Conservation (phyloP, 257 asterid species). For the Solanum acaule region DNA sequence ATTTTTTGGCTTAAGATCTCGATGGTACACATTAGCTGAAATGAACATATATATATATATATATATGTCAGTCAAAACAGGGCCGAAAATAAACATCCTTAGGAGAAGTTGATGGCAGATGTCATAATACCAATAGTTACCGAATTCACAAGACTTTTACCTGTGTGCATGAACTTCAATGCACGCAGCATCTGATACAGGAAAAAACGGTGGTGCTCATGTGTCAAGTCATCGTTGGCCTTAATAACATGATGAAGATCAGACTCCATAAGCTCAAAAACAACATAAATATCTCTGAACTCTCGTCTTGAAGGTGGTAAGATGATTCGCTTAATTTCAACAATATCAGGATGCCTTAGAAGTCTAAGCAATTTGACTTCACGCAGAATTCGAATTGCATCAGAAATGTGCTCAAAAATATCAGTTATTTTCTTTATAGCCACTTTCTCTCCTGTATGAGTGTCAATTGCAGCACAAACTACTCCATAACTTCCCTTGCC, state of each 20-base stretch:
- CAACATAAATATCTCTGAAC: slow-evolving; percentile 78
- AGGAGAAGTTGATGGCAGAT: neutral
- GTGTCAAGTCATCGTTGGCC: slow-evolving; percentile 90
- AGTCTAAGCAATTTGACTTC: slow-evolving; percentile 88
- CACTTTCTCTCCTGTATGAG: slow-evolving; percentile 83
- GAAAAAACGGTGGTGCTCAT: slow-evolving; percentile 83
- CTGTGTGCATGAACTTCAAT: slow-evolving; percentile 83
- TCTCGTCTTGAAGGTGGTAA: slow-evolving; percentile 84
- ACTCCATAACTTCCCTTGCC: slow-evolving; percentile 98
- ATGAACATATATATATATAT: slow-evolving; percentile 5
- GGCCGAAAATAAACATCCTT: neutral
- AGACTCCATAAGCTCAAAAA: slow-evolving; percentile 94
- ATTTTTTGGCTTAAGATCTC: slow-evolving; percentile 94
- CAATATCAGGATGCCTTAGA: slow-evolving; percentile 86
- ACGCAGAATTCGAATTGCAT: slow-evolving; percentile 77
- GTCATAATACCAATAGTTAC: neutral
- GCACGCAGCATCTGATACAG: slow-evolving; percentile 92
- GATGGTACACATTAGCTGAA: slow-evolving; percentile 88
- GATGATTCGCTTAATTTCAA: slow-evolving; percentile 83
- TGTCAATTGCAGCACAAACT: slow-evolving; percentile 87
- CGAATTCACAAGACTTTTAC: slow-evolving; percentile 13
- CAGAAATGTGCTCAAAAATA: slow-evolving; percentile 81
- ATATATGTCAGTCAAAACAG: neutral
- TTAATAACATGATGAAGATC: slow-evolving; percentile 95
- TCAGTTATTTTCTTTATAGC: slow-evolving; percentile 86